These are phyloP conservation scores for Saccharomyces hybrid DNA, from an alignment of 1,139 yeast species.

Conservation along the genomic window DNA sequence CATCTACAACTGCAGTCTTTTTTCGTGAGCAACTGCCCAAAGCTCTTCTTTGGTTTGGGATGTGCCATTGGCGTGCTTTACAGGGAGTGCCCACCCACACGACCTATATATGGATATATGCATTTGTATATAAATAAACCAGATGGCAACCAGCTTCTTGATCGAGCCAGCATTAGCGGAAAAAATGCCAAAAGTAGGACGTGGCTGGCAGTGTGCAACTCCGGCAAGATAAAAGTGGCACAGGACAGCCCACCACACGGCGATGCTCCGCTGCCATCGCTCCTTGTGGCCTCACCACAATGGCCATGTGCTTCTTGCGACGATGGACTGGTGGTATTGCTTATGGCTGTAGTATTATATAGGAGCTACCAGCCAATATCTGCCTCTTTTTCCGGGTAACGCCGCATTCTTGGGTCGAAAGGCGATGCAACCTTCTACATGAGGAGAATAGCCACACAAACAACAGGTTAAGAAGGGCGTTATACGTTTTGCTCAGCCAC, in stretches of 20 bases:
- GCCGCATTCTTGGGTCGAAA: neutral
- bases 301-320: neutral
- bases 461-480: neutral
- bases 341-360: neutral
- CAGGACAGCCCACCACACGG: neutral
- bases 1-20: neutral
- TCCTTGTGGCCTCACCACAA: neutral
- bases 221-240: neutral
- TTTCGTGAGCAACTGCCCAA: neutral
- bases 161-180: neutral
- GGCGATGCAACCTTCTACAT: neutral
- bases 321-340: neutral
- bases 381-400: neutral
- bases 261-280: neutral
- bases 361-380: neutral
- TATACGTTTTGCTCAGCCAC: neutral
- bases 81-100: neutral
- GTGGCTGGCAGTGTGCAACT: neutral
- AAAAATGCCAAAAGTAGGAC: neutral
- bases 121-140: neutral
- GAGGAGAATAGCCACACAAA: neutral
- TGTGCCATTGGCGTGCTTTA: neutral
- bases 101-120: too few species aligned
- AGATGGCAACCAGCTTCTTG: neutral
- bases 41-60: neutral